Conservation (phyloP, 2,329 filamentous ascomycete genomes). For the Beauveria sp. region DNA sequence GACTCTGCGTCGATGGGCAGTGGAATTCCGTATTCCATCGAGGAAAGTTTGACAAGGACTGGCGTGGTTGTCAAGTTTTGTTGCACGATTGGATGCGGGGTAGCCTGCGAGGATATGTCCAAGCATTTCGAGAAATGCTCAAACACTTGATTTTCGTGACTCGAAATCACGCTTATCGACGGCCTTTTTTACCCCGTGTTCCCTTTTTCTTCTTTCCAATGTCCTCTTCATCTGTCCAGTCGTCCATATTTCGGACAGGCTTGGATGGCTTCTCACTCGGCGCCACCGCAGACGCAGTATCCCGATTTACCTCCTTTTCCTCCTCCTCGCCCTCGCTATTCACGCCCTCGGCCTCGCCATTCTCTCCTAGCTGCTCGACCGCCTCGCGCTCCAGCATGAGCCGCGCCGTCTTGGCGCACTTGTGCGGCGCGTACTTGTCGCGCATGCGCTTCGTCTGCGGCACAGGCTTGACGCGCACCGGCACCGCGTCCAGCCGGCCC, state of each 20-base stretch:
- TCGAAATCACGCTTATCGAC: not conserved
- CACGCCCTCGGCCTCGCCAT: not conserved
- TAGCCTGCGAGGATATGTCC: too few species aligned
- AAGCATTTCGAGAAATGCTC: too few species aligned
- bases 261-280: not conserved
- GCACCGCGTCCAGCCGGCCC: not conserved
- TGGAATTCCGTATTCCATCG: too few species aligned
- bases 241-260: not conserved
- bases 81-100: too few species aligned
- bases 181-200: not conserved
- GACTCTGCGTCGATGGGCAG: too few species aligned
- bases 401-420: conserved; percentile 7
- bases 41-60: too few species aligned
- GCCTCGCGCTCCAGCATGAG: conserved; percentile 10
- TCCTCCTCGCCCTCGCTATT: not conserved
- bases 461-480: conserved; percentile 6
- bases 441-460: conserved; percentile 12
- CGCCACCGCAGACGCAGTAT: not conserved
- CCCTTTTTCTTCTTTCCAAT: conserved; percentile 3
- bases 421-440: conserved; percentile 11
- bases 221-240: conserved; percentile 8
- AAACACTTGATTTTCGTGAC: too few species aligned
- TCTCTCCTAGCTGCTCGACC: not conserved
- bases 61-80: too few species aligned
- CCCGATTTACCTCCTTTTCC: not conserved